Conservation (phyloP, 495 filamentous ascomycete genomes). For the Parmelia sp. region DNA sequence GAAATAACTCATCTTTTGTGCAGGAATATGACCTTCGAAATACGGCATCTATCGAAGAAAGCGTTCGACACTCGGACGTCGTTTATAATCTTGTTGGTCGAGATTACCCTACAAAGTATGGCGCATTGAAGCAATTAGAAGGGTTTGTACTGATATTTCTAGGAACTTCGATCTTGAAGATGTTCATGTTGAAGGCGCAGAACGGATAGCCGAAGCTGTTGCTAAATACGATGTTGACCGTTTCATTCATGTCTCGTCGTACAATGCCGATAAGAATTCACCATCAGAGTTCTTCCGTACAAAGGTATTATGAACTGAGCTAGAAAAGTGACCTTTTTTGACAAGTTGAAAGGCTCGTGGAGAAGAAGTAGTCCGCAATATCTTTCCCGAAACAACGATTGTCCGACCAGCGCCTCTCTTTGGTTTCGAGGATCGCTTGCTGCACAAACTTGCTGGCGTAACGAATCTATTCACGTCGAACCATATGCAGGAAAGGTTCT, state of each 20-base stretch:
- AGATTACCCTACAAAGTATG: conserved; percentile 92
- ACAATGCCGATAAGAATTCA: conserved; percentile 78
- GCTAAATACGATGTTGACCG: conserved; percentile 98
- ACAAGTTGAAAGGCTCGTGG: conserved; percentile 54
- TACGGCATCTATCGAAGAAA: conserved; percentile 92
- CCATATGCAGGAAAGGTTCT: conserved; percentile 82
- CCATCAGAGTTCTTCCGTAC: conserved; percentile 81
- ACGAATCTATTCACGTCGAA: conserved; percentile 83
- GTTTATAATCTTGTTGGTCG: conserved; percentile 95
- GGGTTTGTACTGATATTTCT: conserved; percentile 27
- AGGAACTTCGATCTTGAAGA: conserved; percentile 93
- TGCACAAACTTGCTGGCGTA: conserved; percentile 73
- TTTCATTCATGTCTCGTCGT: conserved; percentile 93
- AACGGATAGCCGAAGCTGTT: conserved; percentile 89
- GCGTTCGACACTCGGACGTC: conserved; percentile 91
- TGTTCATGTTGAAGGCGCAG: conserved; percentile 89
- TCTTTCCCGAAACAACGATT: conserved; percentile 98
- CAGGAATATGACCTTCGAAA: conserved; percentile 95
- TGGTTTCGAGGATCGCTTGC: conserved; percentile 87
- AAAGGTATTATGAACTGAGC: conserved; percentile 52
- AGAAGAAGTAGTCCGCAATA: conserved; percentile 75
- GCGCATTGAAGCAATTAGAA: conserved; percentile 14
- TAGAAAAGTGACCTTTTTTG: conserved; percentile 16
- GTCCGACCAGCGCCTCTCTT: conserved; percentile 92
- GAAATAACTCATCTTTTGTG: conserved; percentile 5